Evolutionary conservation across 768 basidiomycete genomes (phyloP).

Genomic region (Solioccasus polychromus): DNA sequence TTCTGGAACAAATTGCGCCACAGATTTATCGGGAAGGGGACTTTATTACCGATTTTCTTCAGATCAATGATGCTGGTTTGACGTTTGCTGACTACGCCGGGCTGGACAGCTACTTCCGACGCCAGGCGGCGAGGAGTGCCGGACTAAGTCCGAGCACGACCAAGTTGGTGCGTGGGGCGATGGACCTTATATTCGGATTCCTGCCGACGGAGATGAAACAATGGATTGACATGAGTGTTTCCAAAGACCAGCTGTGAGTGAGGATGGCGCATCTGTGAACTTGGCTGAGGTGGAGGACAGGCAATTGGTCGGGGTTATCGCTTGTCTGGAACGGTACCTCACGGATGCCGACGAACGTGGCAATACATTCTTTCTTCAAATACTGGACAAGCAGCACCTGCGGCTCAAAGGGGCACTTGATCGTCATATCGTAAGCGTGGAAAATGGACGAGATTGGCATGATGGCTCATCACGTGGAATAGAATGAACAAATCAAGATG

Average conservation of each 20-base stretch:
- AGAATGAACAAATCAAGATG: slow-evolving; percentile 84
- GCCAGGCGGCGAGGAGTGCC: slow-evolving; percentile 78
- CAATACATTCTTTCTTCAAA: slow-evolving; percentile 67
- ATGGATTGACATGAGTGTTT: slow-evolving; percentile 80
- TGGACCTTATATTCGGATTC: slow-evolving; percentile 97
- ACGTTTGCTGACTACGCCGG: slow-evolving; percentile 97
- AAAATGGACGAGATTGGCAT: background rate
- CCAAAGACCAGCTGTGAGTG: slow-evolving; percentile 71
- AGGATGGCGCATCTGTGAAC: background rate
- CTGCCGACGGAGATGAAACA: slow-evolving; percentile 75
- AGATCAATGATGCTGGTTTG: slow-evolving; percentile 81
- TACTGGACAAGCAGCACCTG: slow-evolving; percentile 81
- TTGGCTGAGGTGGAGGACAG: slow-evolving; percentile 39
- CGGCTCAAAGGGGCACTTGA: slow-evolving; percentile 76
- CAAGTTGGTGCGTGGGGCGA: slow-evolving; percentile 81
- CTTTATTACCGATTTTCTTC: slow-evolving; percentile 89
- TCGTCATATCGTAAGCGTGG: slow-evolving; percentile 59
- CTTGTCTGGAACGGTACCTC: slow-evolving; percentile 72
- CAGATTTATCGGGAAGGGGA: slow-evolving; percentile 81
- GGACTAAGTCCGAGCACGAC: slow-evolving; percentile 65
- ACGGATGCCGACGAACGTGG: slow-evolving; percentile 77
- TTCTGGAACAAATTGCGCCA: slow-evolving; percentile 72
- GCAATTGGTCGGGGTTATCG: slow-evolving; percentile 82
- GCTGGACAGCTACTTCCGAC: slow-evolving; percentile 89
- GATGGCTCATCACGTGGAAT: slow-evolving; percentile 1